Evolutionary conservation across 306 rosid species (phyloP).

Genomic region (Vachellia pachyceras): DNA sequence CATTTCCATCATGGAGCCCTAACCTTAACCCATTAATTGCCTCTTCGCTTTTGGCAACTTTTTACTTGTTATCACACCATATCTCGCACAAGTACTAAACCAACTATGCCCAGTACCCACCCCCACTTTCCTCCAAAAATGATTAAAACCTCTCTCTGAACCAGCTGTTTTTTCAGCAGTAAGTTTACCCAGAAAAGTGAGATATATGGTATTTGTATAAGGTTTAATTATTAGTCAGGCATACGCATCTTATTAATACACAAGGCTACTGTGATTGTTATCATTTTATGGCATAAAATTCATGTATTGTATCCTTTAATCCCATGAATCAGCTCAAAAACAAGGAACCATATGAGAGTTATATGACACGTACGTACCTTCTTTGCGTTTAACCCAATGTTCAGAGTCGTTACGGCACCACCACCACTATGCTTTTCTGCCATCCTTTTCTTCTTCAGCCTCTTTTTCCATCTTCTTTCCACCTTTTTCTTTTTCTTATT

Average conservation of each 20-base stretch:
- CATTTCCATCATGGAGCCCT: too few relatives aligned
- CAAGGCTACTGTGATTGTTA: slow-evolving; percentile 42
- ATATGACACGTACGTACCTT: slow-evolving; percentile 67
- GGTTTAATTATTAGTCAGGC: slow-evolving; percentile 30
- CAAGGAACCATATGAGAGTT: slow-evolving; percentile 33
- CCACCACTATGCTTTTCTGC: slow-evolving; percentile 34
- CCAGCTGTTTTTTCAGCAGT: too few relatives aligned
- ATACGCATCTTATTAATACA: slow-evolving; percentile 36
- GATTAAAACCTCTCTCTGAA: too few relatives aligned
- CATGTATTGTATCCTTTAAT: slow-evolving; percentile 7
- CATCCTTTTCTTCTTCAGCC: slow-evolving; percentile 44
- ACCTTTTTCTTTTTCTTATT: slow-evolving; percentile 43
- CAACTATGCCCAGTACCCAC: too few relatives aligned
- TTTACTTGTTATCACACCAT: too few relatives aligned
- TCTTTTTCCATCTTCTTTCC: slow-evolving; percentile 44
- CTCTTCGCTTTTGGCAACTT: too few relatives aligned
- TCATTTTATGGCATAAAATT: slow-evolving; percentile 47
- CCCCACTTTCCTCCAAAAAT: too few relatives aligned
- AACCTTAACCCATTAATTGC: too few relatives aligned
- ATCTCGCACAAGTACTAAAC: too few relatives aligned
- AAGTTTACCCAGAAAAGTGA: too few relatives aligned
- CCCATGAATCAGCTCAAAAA: slow-evolving; percentile 36
- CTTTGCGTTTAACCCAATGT: slow-evolving; percentile 41
- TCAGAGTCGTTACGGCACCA: slow-evolving; percentile 2
- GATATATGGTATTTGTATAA: slow-evolving; percentile 29